Evolutionary conservation across 139 green algal species (phyloP).

Genomic region (Desmodesmus armatus): DNA sequence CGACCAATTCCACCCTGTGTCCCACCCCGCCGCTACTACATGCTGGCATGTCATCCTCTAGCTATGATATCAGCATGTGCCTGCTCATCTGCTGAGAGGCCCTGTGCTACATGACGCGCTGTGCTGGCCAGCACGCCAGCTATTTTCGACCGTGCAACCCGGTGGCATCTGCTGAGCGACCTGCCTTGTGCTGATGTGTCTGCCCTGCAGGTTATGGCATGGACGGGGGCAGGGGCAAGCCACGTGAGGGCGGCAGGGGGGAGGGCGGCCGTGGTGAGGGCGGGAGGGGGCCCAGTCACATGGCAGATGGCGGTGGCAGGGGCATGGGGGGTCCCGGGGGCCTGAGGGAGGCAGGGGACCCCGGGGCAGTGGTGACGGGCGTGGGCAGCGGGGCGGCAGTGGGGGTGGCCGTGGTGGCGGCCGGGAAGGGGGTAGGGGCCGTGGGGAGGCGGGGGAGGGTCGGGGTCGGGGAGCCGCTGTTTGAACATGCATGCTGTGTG

Average conservation of each 20-base stretch:
- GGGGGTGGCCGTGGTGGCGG: not conserved
- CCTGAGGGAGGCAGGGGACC: not conserved
- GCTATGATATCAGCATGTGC: too few species aligned
- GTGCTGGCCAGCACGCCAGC: not conserved
- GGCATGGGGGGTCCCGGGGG: not conserved
- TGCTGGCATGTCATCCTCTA: too few species aligned
- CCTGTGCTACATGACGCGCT: too few species aligned
- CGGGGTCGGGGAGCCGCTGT: not conserved
- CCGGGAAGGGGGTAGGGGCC: not conserved
- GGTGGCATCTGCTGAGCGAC: not conserved
- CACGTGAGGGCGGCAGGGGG: not conserved
- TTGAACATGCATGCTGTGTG: too few species aligned
- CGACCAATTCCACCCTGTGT: too few species aligned
- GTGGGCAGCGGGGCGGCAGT: not conserved
- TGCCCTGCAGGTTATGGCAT: not conserved
- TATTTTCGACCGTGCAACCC: not conserved
- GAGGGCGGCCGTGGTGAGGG: not conserved
- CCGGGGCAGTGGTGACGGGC: not conserved
- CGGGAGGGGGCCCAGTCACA: not conserved
- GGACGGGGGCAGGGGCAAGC: not conserved
- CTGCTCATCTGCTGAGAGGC: too few species aligned
- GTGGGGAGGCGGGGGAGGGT: not conserved
- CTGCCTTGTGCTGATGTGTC: not conserved
- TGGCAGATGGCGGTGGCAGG: not conserved
- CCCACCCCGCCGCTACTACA: too few species aligned